These are phyloP conservation scores for Neonothopanus nambi DNA, from an alignment of 1,284 basidiomycete genomes.

Conservation along the genomic window DNA sequence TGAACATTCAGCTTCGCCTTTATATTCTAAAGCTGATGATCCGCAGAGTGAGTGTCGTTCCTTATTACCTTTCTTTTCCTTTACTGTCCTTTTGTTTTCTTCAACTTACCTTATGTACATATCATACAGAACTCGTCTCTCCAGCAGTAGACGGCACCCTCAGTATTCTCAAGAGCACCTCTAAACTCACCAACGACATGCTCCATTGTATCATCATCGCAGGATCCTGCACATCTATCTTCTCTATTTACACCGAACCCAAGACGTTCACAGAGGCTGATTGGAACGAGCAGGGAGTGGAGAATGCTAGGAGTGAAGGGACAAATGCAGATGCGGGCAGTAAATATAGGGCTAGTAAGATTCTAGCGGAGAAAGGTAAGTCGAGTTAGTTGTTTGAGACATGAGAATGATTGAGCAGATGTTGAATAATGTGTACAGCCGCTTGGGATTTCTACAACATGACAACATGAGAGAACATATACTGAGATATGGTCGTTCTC, in stretches of 20 bases:
- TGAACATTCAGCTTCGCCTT: slow-evolving; percentile 57
- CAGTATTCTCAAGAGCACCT: slow-evolving; percentile 38
- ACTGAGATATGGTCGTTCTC: slow-evolving; percentile 44
- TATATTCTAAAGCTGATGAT: slow-evolving; percentile 33
- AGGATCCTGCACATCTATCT: slow-evolving; percentile 57
- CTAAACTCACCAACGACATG: slow-evolving; percentile 30
- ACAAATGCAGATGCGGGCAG: slow-evolving; percentile 31
- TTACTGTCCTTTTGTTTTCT: not conserved
- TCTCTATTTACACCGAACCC: slow-evolving; percentile 32
- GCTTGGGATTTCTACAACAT: slow-evolving; percentile 45
- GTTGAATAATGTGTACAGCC: slow-evolving; percentile 33
- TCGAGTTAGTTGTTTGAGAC: not conserved
- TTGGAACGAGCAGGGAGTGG: no score
- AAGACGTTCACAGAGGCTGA: slow-evolving; percentile 38
- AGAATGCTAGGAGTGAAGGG: slow-evolving; percentile 48
- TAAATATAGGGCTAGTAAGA: slow-evolving; percentile 48
- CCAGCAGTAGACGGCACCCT: slow-evolving; percentile 46
- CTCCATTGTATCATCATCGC: slow-evolving; percentile 69
- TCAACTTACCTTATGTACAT: not conserved
- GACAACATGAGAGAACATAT: slow-evolving; percentile 35
- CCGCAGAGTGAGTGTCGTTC: slow-evolving; percentile 24
- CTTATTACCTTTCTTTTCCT: not conserved
- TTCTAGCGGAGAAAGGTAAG: slow-evolving; percentile 45
- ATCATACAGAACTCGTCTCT: slow-evolving; percentile 33
- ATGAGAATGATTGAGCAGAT: slow-evolving; percentile 17